Evolutionary conservation across 495 filamentous ascomycete species (phyloP).

Genomic region (Daldinia decipiens): DNA sequence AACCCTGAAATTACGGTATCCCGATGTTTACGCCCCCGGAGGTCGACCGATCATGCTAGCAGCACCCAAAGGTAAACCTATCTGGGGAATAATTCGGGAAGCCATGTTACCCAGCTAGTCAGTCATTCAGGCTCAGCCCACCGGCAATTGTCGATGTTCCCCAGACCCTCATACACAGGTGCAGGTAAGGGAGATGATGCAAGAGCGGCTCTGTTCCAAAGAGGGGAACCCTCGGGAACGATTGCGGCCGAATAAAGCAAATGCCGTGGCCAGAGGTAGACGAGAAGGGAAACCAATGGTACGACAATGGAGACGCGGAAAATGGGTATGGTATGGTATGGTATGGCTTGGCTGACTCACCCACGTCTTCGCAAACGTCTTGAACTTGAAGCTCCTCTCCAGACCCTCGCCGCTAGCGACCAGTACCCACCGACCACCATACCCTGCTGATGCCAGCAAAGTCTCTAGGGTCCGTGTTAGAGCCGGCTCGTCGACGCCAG

Average conservation of each 20-base stretch:
- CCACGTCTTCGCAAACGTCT: conserved; percentile 71
- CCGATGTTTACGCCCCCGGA: conserved; percentile 22
- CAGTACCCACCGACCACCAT: conserved; percentile 63
- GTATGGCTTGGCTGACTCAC: conserved; percentile 50
- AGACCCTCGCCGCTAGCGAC: conserved; percentile 62
- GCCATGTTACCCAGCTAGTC: neutral
- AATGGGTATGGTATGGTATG: neutral
- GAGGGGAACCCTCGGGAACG: conserved; percentile 5
- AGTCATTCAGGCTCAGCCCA: conserved; percentile 10
- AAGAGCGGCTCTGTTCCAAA: conserved; percentile 15
- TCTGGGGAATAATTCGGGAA: conserved; percentile 12
- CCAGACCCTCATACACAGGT: neutral
- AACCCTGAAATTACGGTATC: conserved; percentile 4
- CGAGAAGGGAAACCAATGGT: conserved; percentile 2
- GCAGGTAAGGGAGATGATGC: conserved; percentile 17
- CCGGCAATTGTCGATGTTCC: conserved; percentile 19
- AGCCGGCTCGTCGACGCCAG: conserved; percentile 46
- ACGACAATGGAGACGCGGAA: conserved; percentile 17
- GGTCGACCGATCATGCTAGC: conserved; percentile 25
- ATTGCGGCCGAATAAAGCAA: conserved; percentile 23
- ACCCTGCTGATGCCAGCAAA: conserved; percentile 44
- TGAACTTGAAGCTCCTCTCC: conserved; percentile 69
- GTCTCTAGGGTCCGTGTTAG: conserved; percentile 37
- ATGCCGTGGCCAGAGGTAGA: conserved; percentile 20
- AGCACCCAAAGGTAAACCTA: conserved; percentile 16